These are phyloP conservation scores for Tylopilus sp. DNA, from an alignment of 1,284 basidiomycete genomes.

Conservation along the genomic window DNA sequence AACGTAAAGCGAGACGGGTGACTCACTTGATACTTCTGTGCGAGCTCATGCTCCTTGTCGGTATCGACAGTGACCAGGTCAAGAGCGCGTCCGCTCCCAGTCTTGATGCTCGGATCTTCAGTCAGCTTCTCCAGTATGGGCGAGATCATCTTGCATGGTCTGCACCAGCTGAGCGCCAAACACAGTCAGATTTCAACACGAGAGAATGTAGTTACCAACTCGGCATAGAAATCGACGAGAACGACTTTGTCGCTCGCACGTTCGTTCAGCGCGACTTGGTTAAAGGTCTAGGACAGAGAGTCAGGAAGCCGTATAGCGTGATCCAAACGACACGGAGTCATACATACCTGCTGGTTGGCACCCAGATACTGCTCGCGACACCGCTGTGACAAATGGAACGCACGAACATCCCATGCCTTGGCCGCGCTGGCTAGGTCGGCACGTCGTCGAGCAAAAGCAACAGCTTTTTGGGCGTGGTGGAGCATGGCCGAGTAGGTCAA, in stretches of 20 bases:
- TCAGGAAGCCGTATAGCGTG: neutral
- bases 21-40: slow-evolving; percentile 47
- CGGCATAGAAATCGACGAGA: slow-evolving; percentile 73
- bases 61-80: slow-evolving; percentile 70
- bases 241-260: slow-evolving; percentile 49
- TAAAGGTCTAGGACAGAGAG: slow-evolving; percentile 44
- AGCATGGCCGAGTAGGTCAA: slow-evolving; percentile 15
- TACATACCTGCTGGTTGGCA: slow-evolving; percentile 33
- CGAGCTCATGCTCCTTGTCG: slow-evolving; percentile 52
- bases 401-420: slow-evolving; percentile 5
- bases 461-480: slow-evolving; percentile 7
- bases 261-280: slow-evolving; percentile 38
- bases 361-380: slow-evolving; percentile 35
- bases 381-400: slow-evolving; percentile 28
- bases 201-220: slow-evolving; percentile 44
- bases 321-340: neutral
- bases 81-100: slow-evolving; percentile 52
- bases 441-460: slow-evolving; percentile 11
- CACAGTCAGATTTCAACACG: slow-evolving; percentile 3
- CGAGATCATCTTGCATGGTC: slow-evolving; percentile 64
- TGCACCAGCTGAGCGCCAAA: slow-evolving; percentile 58
- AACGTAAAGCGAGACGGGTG: neutral
- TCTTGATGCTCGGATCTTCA: slow-evolving; percentile 39
- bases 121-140: slow-evolving; percentile 59
- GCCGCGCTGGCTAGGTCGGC: slow-evolving; percentile 2